Percentiles rank a stretch among this genome's conserved stretches.
These are phyloP conservation scores for Gossypium schwendimanii DNA, from an alignment of 441 rosid species.

Conservation along the genomic window DNA sequence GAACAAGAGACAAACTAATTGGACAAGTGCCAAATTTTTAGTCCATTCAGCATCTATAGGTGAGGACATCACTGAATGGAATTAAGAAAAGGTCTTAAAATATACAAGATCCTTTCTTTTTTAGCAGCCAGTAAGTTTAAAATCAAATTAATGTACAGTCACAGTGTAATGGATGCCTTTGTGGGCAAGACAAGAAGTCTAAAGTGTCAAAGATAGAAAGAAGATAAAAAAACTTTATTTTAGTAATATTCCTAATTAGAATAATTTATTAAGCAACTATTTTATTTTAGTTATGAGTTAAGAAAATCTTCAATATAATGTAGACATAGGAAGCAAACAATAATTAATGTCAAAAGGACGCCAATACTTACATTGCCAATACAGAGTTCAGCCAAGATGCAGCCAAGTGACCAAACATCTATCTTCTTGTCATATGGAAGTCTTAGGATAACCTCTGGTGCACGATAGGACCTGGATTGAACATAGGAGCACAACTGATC, in stretches of 20 bases:
- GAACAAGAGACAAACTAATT: neutral
- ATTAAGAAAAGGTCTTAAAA: neutral
- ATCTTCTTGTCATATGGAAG: conserved; percentile 91
- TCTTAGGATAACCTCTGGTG: conserved; percentile 90
- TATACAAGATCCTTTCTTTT: neutral
- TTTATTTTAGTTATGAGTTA: neutral
- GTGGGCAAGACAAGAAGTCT: too few species aligned
- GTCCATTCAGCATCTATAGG: neutral
- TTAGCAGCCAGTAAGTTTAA: conserved; percentile 2
- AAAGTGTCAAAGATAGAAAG: too few species aligned
- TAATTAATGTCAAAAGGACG: neutral
- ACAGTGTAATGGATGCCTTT: too few species aligned
- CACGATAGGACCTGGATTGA: conserved; percentile 94
- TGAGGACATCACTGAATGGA: neutral
- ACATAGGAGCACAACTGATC: conserved; percentile 96
- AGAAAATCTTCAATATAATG: neutral
- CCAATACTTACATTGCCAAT: conserved; percentile 81
- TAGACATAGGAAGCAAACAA: neutral
- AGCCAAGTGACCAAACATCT: conserved; percentile 94
- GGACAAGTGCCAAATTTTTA: neutral
- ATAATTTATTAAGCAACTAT: too few species aligned
- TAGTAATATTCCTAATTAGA: too few species aligned
- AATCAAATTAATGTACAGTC: neutral
- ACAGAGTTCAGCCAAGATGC: conserved; percentile 95
- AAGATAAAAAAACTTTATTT: too few species aligned